Percentiles rank a stretch among this genome's conserved stretches.
phyloP scores from a whole-genome alignment of 2,329 filamentous ascomycete genomes.

The Nectriaceae sp. region DNA sequence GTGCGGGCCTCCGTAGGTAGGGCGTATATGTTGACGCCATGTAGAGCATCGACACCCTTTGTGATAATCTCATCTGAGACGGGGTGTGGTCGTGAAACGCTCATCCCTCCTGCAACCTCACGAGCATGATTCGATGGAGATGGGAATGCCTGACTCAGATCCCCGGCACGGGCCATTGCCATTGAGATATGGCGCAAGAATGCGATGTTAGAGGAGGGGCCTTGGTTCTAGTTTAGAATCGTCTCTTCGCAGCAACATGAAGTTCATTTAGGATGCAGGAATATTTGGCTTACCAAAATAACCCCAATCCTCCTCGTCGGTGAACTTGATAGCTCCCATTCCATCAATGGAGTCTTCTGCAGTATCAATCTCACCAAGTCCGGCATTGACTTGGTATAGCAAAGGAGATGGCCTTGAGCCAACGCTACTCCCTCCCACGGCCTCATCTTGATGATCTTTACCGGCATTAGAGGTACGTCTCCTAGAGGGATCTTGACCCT shows the following conservation, averaged over 20 bases:
- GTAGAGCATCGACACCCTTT: not conserved
- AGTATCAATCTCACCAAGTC: constrained; percentile 7
- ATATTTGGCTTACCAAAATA: constrained; percentile 11
- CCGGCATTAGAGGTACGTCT: too few species aligned
- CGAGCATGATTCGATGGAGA: not conserved
- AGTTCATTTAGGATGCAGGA: not conserved
- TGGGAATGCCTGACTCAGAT: not conserved
- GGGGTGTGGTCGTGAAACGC: not conserved
- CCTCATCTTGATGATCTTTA: too few species aligned
- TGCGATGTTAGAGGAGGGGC: constrained; percentile 17
- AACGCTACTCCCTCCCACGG: not conserved
- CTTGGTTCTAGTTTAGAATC: not conserved
- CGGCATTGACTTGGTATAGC: constrained; percentile 3
- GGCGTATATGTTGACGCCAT: constrained; percentile 2
- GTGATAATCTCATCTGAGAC: not conserved
- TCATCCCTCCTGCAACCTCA: not conserved
- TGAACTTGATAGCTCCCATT: constrained; percentile 14
- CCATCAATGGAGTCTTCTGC: constrained; percentile 15
- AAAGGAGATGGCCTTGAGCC: not conserved
- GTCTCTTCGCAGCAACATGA: too few species aligned
- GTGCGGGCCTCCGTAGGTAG: constrained; percentile 22
- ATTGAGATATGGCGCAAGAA: constrained; percentile 18
- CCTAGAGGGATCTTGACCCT: not conserved
- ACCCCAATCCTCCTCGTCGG: constrained; percentile 13
- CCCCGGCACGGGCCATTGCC: constrained; percentile 4